Evolutionary conservation across 2,329 filamentous ascomycete genomes (phyloP), one percentile per base, ranked within the genome.

Genomic region (Fusarium sp.): DNA sequence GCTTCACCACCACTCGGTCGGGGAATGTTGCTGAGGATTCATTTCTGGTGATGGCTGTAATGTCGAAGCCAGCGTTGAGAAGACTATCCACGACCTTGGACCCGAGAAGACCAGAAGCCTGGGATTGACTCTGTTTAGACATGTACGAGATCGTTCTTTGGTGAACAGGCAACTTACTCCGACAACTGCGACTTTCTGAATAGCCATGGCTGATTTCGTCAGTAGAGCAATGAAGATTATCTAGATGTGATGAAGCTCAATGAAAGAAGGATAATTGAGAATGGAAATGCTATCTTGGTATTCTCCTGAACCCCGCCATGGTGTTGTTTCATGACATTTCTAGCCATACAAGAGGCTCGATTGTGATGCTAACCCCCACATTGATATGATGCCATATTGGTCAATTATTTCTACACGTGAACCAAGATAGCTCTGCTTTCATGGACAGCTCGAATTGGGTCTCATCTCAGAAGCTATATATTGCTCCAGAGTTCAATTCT

Each of bases 21-120:
- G 43, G 28, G 3, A 64, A 57, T 0, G 8, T 23, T 2, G 61
- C 61, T 2, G 50, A 23, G 1, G 52, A 64, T 2, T 63, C 60
- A 2, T 63, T 63, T 46, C 61, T n/a, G 2, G 61, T 58, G 0
- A 64, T n/a, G 8, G 31, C 21, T 10, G 42, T 57, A 0, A 63
- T 42, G 18, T 63, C 1, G 3, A 63, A 57, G 9, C 37, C 58
- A 10, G 42, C 37, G 15, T 48, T n/a, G 16, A 63, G 26, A 13
- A 63, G 58, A 5, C 58, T 35, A 5, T 38, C n/a, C 1, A 63
- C 49, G 6, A 63, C 43, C 8, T 63, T 48, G 2, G 37, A 48
- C 5, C 60, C 60, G 2, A 63, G 43, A 8, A 63, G 60, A 3
- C 60, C 58, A 9, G 60, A 63, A 3, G 35, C 58, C 60, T 63